These are phyloP conservation scores for Xylariaceae sp. DNA, from an alignment of 2,329 filamentous ascomycete species.

Conservation along the genomic window DNA sequence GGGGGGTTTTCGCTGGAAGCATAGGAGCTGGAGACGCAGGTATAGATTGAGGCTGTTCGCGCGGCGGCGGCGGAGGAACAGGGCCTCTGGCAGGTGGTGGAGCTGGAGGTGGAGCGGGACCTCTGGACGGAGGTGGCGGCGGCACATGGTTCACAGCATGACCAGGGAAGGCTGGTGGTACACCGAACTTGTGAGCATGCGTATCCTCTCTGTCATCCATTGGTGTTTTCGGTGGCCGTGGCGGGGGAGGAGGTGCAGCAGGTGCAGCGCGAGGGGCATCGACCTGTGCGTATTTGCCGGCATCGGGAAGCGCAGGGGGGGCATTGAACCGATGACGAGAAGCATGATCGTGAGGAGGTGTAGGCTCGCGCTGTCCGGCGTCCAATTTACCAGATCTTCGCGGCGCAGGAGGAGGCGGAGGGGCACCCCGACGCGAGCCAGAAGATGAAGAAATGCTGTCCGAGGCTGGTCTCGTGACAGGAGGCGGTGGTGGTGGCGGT, in stretches of 20 bases:
- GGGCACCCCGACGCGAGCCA: slow-evolving; percentile 39
- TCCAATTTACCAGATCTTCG: slow-evolving; percentile 54
- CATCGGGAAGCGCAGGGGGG: slow-evolving; percentile 82
- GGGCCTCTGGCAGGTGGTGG: slow-evolving; percentile 68
- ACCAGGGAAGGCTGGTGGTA: slow-evolving; percentile 74
- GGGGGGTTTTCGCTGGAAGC: slow-evolving; percentile 39
- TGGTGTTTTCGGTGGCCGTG: slow-evolving; percentile 63
- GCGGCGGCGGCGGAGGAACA: slow-evolving; percentile 66
- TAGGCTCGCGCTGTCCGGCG: slow-evolving; percentile 37
- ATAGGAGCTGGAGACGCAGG: slow-evolving; percentile 35
- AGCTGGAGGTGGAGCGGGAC: slow-evolving; percentile 64
- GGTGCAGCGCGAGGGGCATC: slow-evolving; percentile 40
- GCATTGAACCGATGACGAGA: slow-evolving; percentile 70
- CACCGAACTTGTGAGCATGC: slow-evolving; percentile 56
- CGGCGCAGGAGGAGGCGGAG: slow-evolving; percentile 55
- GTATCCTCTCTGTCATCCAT: slow-evolving; percentile 59
- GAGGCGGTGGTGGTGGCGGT: slow-evolving; percentile 34
- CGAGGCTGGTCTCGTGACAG: slow-evolving; percentile 26
- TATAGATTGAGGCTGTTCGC: slow-evolving; percentile 28
- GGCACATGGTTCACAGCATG: slow-evolving; percentile 55
- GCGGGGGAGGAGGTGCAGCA: slow-evolving; percentile 61
- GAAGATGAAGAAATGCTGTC: slow-evolving; percentile 34
- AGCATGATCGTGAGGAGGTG: slow-evolving; percentile 64
- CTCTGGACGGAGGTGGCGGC: slow-evolving; percentile 69
- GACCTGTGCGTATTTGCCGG: slow-evolving; percentile 72